Evolutionary conservation across 768 basidiomycete species (phyloP), one percentile per base, ranked within the genome.

Genomic region (Lentinula sp.): DNA sequence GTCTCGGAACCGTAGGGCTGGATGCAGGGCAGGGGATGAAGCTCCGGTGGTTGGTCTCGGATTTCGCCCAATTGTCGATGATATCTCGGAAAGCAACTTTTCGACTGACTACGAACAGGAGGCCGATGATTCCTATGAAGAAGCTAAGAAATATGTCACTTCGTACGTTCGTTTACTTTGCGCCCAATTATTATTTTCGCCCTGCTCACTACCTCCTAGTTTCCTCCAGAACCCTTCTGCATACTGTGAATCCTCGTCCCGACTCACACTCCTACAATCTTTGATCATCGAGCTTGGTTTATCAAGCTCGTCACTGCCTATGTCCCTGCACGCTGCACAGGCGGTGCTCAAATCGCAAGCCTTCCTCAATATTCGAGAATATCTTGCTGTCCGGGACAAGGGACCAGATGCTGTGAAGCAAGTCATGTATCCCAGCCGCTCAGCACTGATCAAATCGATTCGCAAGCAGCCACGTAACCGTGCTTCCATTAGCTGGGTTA

Each of bases 251-350:
- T 71, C 74, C 5, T 74, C 76, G 8, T 80, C 78, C 57, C 77
- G 83, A 42, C 81, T 92, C 39, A 77, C 80, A 6, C 75, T 92
- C 42, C 76, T 91, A 6, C 90, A 91, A 61, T 85, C 88, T 0
- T 80, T 92, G 61, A 85, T 90, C 65, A 77, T 91, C 62, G 91
- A 92, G 72, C 78, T 92, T n/a, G 90, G 90, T n/a, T 74, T 81
- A 57, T 75, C 76, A 15, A 77, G 77, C 0, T 75, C 74, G 35
- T 73, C 77, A 28, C 74, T 90, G 2, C 90, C 90, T 2, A 69
- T 70, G 35, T 81, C 87, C 0, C 72, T 92, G 57, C 81, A 72
- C n/a, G 77, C 87, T 6, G 91, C 90, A n/a, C 85, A 82, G 64
- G 81, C 81, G 13, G 74, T 87, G 45, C 71, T 92, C 51, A 91